These are phyloP conservation scores for Agapanthus africanus DNA, from an alignment of 106 monocot genomes.

Conservation along the genomic window DNA sequence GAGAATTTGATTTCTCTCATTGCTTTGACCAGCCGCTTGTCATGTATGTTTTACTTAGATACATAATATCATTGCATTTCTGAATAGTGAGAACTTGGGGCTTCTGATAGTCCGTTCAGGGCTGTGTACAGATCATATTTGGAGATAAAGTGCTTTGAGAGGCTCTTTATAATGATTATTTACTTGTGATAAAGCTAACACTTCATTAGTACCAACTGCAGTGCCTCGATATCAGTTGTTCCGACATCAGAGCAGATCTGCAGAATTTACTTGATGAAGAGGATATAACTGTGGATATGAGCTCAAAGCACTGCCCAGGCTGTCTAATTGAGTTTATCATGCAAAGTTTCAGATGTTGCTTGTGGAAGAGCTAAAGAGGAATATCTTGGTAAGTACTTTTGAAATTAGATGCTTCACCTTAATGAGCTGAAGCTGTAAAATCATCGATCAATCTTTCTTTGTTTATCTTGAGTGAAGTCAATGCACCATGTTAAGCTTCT, in stretches of 20 bases:
- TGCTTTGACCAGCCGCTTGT: not conserved
- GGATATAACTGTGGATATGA: slow-evolving; percentile 56
- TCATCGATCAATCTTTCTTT: no score
- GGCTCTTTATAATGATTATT: no score
- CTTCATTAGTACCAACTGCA: slow-evolving; percentile 39
- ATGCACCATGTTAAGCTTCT: not conserved
- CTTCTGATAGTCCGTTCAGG: no score
- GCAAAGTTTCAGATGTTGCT: slow-evolving; percentile 65
- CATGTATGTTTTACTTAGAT: not conserved
- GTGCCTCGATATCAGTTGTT: slow-evolving; percentile 69
- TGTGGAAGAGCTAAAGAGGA: slow-evolving; percentile 58
- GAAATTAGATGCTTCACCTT: not conserved
- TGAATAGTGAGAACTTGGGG: no score
- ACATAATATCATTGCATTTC: not conserved
- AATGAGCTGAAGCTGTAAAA: no score
- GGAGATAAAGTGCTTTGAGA: no score
- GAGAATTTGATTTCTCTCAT: not conserved
- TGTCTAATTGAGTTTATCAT: slow-evolving; percentile 87
- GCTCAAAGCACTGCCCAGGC: slow-evolving; percentile 75
- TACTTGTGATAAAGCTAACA: not conserved
- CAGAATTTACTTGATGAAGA: slow-evolving; percentile 70
- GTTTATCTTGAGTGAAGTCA: no score
- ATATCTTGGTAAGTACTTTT: slow-evolving; percentile 49
- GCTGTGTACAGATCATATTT: not conserved
- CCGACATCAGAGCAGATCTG: slow-evolving; percentile 61